phyloP scores from a whole-genome alignment of 75 land plant species.

The Sequoiadendron giganteum region DNA sequence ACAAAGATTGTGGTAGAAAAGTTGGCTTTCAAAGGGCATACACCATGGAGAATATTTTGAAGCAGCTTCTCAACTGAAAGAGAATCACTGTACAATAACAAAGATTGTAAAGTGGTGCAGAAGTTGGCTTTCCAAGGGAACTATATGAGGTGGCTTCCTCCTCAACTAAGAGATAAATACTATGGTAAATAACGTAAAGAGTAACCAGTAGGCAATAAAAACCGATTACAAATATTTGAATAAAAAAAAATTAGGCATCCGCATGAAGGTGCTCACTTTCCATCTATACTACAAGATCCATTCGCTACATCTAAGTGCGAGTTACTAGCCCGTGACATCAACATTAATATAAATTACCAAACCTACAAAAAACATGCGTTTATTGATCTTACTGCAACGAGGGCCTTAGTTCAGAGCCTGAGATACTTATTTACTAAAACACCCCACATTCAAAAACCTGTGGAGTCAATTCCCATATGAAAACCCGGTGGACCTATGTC shows the following conservation, averaged over 20 bases:
- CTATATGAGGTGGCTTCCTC: too few species aligned
- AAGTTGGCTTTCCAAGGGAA: too few species aligned
- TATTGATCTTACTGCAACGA: background rate
- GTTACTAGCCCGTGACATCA: background rate
- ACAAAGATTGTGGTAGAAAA: background rate
- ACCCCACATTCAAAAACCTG: background rate
- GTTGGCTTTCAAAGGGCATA: background rate
- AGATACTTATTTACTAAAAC: background rate
- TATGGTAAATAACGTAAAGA: too few species aligned
- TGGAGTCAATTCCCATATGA: background rate
- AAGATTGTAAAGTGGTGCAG: background rate
- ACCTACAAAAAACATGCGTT: background rate
- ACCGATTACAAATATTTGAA: background rate
- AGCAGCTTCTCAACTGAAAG: background rate
- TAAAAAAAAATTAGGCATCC: background rate
- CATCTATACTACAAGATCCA: background rate
- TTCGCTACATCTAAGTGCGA: background rate
- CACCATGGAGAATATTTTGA: background rate
- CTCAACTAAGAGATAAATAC: background rate
- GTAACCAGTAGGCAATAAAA: background rate
- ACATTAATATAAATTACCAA: background rate
- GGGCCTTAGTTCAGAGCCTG: background rate
- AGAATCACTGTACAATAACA: background rate
- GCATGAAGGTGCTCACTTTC: background rate
- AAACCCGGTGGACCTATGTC: background rate